Conservation (phyloP, 768 basidiomycete species). For the Lactarius deliciosus region DNA sequence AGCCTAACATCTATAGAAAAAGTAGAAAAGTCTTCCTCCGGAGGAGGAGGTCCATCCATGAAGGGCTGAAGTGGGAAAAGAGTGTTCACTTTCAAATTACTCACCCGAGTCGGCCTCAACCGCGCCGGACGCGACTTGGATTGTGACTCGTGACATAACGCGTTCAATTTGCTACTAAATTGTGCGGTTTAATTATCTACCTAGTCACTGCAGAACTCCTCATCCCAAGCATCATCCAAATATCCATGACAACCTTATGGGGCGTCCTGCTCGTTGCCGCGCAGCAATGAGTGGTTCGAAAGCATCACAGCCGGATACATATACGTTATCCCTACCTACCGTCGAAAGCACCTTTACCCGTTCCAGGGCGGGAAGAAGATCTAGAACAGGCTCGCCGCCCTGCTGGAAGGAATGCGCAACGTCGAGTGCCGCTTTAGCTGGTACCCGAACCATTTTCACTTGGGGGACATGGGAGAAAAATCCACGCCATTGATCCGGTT, state of each 20-base stretch:
- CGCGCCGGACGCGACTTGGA: conserved; percentile 19
- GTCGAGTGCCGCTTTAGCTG: not conserved
- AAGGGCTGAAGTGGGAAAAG: conserved; percentile 26
- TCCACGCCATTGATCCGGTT: not conserved
- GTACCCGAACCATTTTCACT: not conserved
- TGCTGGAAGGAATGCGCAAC: not conserved
- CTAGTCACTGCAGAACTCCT: no score
- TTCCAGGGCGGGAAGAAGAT: not conserved
- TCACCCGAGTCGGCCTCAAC: conserved; percentile 16
- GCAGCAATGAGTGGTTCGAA: not conserved
- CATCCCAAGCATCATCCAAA: no score
- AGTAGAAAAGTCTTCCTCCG: conserved; percentile 88
- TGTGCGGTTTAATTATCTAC: no score
- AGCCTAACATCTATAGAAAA: conserved; percentile 80
- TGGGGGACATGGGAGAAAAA: not conserved
- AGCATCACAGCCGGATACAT: not conserved
- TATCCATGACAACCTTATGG: not conserved
- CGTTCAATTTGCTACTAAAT: not conserved
- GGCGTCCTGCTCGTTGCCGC: not conserved
- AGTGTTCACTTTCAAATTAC: conserved; percentile 19
- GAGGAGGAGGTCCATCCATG: conserved; percentile 91
- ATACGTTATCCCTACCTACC: not conserved
- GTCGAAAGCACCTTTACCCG: not conserved
- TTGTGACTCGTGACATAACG: conserved; percentile 29
- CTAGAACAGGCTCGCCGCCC: not conserved